A percentile compares a stretch with the other conserved stretches of the same genome.
Conservation (phyloP, 495 filamentous ascomycete genomes). For the Articulospora tetracladia region DNA sequence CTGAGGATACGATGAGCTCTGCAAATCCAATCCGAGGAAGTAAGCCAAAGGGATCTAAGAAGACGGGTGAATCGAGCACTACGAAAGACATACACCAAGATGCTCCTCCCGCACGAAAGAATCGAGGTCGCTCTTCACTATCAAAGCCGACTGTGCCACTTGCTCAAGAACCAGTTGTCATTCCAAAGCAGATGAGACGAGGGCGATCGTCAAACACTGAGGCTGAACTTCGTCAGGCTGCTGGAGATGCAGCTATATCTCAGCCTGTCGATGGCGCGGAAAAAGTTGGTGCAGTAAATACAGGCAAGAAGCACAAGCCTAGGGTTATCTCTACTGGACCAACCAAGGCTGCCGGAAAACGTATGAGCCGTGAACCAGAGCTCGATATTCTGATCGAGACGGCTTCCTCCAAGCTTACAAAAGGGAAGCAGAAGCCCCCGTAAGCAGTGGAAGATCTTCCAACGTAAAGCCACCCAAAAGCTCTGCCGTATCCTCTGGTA, state of each 20-base stretch:
- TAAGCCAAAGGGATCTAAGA: neutral
- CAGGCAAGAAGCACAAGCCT: neutral
- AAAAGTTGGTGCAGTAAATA: neutral
- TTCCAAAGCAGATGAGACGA: neutral
- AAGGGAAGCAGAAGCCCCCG: neutral
- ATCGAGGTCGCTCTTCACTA: neutral
- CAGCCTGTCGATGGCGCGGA: neutral
- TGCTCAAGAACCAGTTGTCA: neutral
- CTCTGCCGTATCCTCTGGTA: neutral
- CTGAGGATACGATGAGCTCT: neutral
- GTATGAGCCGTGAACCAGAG: neutral
- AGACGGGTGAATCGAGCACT: neutral
- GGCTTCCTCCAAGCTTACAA: slow-evolving; percentile 12
- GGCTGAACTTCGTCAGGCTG: neutral
- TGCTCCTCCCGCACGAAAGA: no score
- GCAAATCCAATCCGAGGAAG: neutral
- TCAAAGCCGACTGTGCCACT: neutral
- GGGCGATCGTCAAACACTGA: neutral
- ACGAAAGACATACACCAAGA: no score
- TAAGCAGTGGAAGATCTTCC: neutral
- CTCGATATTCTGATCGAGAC: slow-evolving; percentile 4
- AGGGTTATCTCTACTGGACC: neutral
- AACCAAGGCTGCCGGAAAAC: neutral
- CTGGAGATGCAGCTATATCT: neutral
- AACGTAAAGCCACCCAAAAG: neutral